Evolutionary conservation across 129 eudicot genomes (phyloP).

Genomic region (Escallonia rubra): DNA sequence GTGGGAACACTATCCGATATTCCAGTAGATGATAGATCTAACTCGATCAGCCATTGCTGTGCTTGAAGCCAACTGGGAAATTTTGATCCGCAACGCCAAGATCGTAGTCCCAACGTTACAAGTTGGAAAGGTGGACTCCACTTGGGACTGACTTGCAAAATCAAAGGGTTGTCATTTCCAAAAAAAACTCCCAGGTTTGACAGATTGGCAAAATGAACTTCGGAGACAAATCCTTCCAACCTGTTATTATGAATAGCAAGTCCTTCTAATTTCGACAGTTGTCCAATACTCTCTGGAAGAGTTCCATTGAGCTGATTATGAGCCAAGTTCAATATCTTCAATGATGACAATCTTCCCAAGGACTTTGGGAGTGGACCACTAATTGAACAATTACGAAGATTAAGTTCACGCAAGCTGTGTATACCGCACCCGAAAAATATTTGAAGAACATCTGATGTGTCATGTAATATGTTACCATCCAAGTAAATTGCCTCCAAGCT

Average conservation of each 20-base stretch:
- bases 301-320: conserved; percentile 28
- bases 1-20: conserved; percentile 27
- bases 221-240: conserved; percentile 33
- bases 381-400: too few species aligned
- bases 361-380: too few species aligned
- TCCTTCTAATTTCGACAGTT: conserved; percentile 15
- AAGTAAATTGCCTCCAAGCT: too few species aligned
- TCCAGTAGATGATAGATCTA: conserved; percentile 17
- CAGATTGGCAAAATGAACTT: conserved; percentile 37
- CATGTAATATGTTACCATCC: too few species aligned
- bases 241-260: conserved; percentile 16
- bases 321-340: too few species aligned
- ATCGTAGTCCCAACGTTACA: conserved; percentile 3
- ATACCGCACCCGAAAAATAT: too few species aligned
- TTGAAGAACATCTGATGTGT: too few species aligned
- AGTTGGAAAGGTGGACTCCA: conserved; percentile 48
- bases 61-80: conserved; percentile 41
- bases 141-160: conserved; percentile 6
- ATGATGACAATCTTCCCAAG: too few species aligned
- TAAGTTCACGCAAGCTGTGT: too few species aligned
- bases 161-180: conserved; percentile 25
- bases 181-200: conserved; percentile 8
- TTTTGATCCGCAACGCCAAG: conserved; percentile 34
- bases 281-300: conserved; percentile 16
- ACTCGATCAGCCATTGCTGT: conserved; percentile 14